Evolutionary conservation across 2,329 filamentous ascomycete genomes (phyloP), one percentile per base, ranked within the genome.

Genomic region (Hymenoscyphus linearis): DNA sequence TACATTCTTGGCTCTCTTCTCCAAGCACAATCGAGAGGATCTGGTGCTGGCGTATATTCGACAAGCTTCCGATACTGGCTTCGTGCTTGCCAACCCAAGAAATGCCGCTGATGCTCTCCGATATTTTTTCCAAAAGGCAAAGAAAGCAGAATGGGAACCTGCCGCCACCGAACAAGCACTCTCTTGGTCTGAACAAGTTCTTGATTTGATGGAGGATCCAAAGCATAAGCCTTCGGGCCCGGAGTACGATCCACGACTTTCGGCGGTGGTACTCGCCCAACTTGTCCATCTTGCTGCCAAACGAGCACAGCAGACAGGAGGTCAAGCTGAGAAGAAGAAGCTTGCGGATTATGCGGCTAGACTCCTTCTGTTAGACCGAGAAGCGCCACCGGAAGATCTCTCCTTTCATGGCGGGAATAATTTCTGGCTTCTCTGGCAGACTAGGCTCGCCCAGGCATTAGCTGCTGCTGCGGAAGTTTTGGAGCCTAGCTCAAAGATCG

Each of bases 271-370:
- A 18, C 72, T 66, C 52, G 78, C 73, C 25, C 69, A 75, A 2
- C 62, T 80, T 18, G 69, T 82, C 7, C 75, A 80, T 57, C 69
- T 82, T 16, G 74, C 74, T 63, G 77, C 79, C 27, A 74, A 76
- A n/a, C 71, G 72, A 44, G 75, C 77, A 2, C 40, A 75, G n/a
- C 71, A 73, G 31, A 64, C 76, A 36, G 65, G 68, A 22, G 72
- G 65, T 3, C 74, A 74, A 2, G 73, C 74, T 37, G 78, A 81
- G 65, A 64, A 69, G n/a, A 70, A 70, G 26, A 71, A 75, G 34
- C 78, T 80, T 31, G 66, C 67, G 26, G 69, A 69, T 40, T 79
- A 79, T 64, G 74, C 73, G 13, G 65, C 69, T 57, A 69, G 61
- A 56, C 63, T 69, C 50, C 62, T 62, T 61, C 69, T 25, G 7